A percentile compares a stretch with the other conserved stretches of the same genome.
Evolutionary conservation across 495 filamentous ascomycete species (phyloP).

Genomic region (Aspergillus diversus): DNA sequence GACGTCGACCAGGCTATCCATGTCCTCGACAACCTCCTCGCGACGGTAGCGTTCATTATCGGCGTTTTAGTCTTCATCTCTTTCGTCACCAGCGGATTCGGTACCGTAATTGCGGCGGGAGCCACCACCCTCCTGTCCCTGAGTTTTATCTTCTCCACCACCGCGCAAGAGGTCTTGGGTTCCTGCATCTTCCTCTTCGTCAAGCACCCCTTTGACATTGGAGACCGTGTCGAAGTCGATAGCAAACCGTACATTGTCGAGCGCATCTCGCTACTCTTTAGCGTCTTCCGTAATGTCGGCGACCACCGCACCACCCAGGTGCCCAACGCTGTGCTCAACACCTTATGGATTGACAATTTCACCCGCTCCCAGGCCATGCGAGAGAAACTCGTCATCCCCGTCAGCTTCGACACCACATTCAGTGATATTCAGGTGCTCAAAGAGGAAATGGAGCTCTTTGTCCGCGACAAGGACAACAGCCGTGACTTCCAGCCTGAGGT

Average conservation of each 20-base stretch:
- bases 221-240: slow-evolving; percentile 86
- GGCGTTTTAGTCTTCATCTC: slow-evolving; percentile 86
- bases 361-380: slow-evolving; percentile 89
- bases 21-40: slow-evolving; percentile 83
- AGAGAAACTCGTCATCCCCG: slow-evolving; percentile 76
- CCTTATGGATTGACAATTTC: slow-evolving; percentile 90
- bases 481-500: slow-evolving; percentile 91
- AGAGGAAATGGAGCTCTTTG: slow-evolving; percentile 80
- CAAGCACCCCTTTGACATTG: slow-evolving; percentile 93
- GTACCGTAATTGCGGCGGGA: slow-evolving; percentile 88
- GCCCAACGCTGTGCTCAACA: slow-evolving; percentile 90
- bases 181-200: slow-evolving; percentile 98
- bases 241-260: slow-evolving; percentile 77
- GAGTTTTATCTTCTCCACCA: slow-evolving; percentile 91
- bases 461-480: slow-evolving; percentile 81
- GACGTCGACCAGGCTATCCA: slow-evolving; percentile 94
- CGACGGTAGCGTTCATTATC: slow-evolving; percentile 76
- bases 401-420: slow-evolving; percentile 83
- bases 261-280: slow-evolving; percentile 91
- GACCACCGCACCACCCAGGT: slow-evolving; percentile 85
- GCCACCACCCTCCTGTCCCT: slow-evolving; percentile 92
- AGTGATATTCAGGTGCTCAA: slow-evolving; percentile 84
- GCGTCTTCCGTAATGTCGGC: slow-evolving; percentile 84
- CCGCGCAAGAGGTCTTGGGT: slow-evolving; percentile 89
- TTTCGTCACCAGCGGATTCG: slow-evolving; percentile 82